Evolutionary conservation across 106 monocot genomes (phyloP), one percentile per base, ranked within the genome.

Genomic region (Dendrobium officinale): DNA sequence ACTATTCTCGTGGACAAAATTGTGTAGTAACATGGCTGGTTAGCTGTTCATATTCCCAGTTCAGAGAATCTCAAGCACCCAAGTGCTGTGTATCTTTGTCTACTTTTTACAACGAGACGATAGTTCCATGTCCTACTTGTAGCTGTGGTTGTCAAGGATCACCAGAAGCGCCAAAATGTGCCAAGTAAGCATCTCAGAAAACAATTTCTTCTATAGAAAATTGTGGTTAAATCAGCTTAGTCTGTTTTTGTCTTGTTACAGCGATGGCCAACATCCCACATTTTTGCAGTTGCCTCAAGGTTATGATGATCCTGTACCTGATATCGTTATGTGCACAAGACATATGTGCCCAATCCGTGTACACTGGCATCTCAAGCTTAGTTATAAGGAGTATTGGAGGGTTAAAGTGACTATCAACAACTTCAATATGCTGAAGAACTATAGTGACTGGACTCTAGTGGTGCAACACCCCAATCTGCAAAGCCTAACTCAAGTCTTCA

Each of bases 331-430:
- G 58, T 96, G 93, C 86, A 90, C 93, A 1, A 20, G 77, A 17
- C 96, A 96, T 48, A 90, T 93, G 96, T 96, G 96, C 80, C 93
- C 92, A 2, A 88, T 94, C 29, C 77, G 85, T 6, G 84, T 96
- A 17, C 96, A 94, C 59, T 96, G 96, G 93, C 96, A 96, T 77
- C 76, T 96, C 7, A 96, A 92, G 82, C 10, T 79, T 42, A 96
- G 75, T 77, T 96, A 96, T 77, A 85, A 77, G 66, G 88, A 79
- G 29, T 94, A 93, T 77, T 96, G 96, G 96, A 92, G 96, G 67
- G 93, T 90, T 49, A 96, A 96, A 83, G 82, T 94, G 79, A 92
- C 96, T 0, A 79, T 96, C 37, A 88, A 85, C 77, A 94, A 96
- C 77, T 90, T 86, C 79, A 89, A 92, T 79, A 6, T 87, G 54